phyloP scores from a whole-genome alignment of 1,284 basidiomycete species.

The Wolfiporia cocos region DNA sequence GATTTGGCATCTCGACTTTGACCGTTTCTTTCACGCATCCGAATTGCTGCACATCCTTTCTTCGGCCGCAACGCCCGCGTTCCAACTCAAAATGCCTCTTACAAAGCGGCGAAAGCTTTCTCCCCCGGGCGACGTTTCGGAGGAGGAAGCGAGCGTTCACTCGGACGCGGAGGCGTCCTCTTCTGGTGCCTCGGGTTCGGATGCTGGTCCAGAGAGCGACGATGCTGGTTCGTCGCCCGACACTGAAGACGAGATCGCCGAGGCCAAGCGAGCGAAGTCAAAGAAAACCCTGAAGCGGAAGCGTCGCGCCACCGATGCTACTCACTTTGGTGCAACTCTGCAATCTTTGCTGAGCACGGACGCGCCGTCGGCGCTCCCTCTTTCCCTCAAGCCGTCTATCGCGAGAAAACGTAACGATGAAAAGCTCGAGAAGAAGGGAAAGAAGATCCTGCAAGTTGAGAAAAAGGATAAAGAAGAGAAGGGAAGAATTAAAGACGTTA shows the following conservation, averaged over 20 bases:
- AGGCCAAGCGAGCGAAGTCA: constrained; percentile 52
- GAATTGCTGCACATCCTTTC: not conserved
- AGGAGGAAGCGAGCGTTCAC: constrained; percentile 15
- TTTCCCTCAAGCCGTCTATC: constrained; percentile 72
- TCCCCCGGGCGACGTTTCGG: constrained; percentile 9
- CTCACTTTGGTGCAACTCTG: constrained; percentile 66
- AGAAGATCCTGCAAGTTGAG: constrained; percentile 61
- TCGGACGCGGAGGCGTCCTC: constrained; percentile 24
- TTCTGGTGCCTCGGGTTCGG: constrained; percentile 24
- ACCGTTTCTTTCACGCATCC: not conserved
- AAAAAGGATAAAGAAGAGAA: constrained; percentile 74
- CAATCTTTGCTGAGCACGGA: constrained; percentile 64
- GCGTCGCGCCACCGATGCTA: constrained; percentile 68
- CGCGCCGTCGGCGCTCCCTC: constrained; percentile 56
- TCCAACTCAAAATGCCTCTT: constrained; percentile 19
- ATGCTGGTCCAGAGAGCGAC: constrained; percentile 17
- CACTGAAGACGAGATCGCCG: constrained; percentile 60
- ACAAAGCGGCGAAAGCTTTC: constrained; percentile 23
- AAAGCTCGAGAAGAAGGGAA: constrained; percentile 64
- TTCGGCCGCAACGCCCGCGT: not conserved
- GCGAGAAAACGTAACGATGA: constrained; percentile 63
- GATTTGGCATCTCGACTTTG: not conserved
- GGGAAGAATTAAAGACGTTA: constrained; percentile 66
- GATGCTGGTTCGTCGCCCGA: constrained; percentile 32
- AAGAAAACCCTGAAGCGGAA: constrained; percentile 76